Conservation (phyloP, 805 yeast genomes). For the Starmerella bombi region DNA sequence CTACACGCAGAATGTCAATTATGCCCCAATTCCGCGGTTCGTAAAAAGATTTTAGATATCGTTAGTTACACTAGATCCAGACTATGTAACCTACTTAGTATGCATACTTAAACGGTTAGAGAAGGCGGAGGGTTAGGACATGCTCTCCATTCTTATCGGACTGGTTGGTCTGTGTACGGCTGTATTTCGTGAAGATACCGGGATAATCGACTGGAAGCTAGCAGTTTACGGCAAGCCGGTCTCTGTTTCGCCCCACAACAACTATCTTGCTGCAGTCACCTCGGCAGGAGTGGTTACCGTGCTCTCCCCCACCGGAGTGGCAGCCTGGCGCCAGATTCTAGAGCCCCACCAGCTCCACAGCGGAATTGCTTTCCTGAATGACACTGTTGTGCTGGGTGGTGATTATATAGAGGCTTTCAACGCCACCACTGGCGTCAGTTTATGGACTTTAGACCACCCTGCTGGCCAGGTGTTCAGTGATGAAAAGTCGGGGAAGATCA, state of each 20-base stretch:
- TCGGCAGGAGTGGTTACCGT: slow-evolving; percentile 21
- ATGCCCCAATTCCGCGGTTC: slow-evolving; percentile 13
- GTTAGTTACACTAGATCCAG: too few relatives aligned
- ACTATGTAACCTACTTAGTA: too few relatives aligned
- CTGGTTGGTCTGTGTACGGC: slow-evolving; percentile 18
- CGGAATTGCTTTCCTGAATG: slow-evolving; percentile 10
- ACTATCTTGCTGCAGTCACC: slow-evolving; percentile 18
- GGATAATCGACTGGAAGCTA: slow-evolving; percentile 25
- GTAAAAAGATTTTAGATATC: slow-evolving; percentile 9
- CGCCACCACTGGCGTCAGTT: slow-evolving; percentile 9
- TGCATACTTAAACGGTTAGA: neutral
- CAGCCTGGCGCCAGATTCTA: slow-evolving; percentile 23
- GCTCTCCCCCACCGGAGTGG: slow-evolving; percentile 21
- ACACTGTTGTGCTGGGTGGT: slow-evolving; percentile 10
- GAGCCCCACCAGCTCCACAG: slow-evolving; percentile 4
- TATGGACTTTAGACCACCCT: slow-evolving; percentile 8
- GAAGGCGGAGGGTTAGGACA: neutral
- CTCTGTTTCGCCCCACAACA: slow-evolving; percentile 8
- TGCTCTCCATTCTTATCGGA: neutral
- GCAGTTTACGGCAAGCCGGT: slow-evolving; percentile 22
- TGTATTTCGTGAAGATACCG: slow-evolving; percentile 28
- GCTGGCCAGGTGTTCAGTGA: neutral
- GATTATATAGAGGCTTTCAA: slow-evolving; percentile 10
- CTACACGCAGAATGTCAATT: slow-evolving; percentile 13
- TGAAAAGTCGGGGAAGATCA: neutral